A percentile compares a stretch with the other conserved stretches of the same genome.
Evolutionary conservation across 352 stramenopile species (phyloP).

Genomic region (Phytophthora litchii): DNA sequence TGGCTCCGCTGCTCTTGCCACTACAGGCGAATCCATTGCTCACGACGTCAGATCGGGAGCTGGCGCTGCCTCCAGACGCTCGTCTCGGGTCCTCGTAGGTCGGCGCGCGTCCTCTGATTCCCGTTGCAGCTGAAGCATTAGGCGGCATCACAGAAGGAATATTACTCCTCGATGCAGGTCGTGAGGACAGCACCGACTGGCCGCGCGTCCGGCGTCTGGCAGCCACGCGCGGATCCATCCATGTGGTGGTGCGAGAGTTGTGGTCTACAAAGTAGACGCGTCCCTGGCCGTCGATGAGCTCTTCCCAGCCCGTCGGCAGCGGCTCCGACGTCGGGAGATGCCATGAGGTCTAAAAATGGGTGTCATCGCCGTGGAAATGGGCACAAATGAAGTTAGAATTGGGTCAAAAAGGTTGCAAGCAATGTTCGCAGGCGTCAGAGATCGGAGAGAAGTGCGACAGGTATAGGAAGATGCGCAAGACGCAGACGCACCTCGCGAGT

Average conservation of each 20-base stretch:
- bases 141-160: slow-evolving; percentile 1
- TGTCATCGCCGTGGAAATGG: background rate
- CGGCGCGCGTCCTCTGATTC: slow-evolving; percentile 9
- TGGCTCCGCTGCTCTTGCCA: slow-evolving; percentile 29
- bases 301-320: slow-evolving; percentile 78
- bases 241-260: slow-evolving; percentile 75
- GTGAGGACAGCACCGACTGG: slow-evolving; percentile 22
- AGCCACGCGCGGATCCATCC: slow-evolving; percentile 77
- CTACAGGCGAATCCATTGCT: slow-evolving; percentile 20
- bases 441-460: background rate
- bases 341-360: slow-evolving; percentile 72
- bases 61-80: slow-evolving; percentile 12
- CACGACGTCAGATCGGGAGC: slow-evolving; percentile 21
- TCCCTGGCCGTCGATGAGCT: slow-evolving; percentile 74
- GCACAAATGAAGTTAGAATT: slow-evolving; percentile 4
- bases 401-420: background rate
- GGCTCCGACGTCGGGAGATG: slow-evolving; percentile 69
- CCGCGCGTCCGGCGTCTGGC: slow-evolving; percentile 21
- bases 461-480: background rate
- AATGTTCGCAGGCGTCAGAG: slow-evolving; percentile 4
- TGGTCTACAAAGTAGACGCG: slow-evolving; percentile 88
- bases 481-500: slow-evolving; percentile 67
- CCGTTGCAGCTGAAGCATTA: background rate
- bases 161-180: slow-evolving; percentile 7
- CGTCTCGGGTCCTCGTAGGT: slow-evolving; percentile 30